phyloP scores from a whole-genome alignment of 148 eudicot species.

The Rheum nobile region DNA sequence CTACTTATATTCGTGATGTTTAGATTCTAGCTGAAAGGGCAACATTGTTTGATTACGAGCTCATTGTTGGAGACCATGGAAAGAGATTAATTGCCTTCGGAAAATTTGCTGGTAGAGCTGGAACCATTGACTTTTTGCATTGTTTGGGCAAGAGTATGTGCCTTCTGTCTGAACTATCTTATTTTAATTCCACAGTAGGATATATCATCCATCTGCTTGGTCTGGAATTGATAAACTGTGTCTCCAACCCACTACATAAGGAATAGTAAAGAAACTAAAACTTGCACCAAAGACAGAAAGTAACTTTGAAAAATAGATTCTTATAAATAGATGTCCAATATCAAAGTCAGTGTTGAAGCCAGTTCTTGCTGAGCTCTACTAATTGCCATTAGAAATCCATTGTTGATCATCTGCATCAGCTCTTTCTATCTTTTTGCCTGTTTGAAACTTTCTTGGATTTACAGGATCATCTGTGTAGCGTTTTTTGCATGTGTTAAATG shows the following conservation, averaged over 20 bases:
- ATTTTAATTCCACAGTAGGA: not conserved
- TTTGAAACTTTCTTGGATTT: not conserved
- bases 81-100: conserved; percentile 89
- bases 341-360: not conserved
- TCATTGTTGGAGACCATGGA: conserved; percentile 79
- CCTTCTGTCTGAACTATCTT: conserved; percentile 2
- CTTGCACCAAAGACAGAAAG: not conserved
- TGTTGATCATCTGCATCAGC: not conserved
- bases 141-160: conserved; percentile 87
- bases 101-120: conserved; percentile 94
- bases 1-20: conserved; percentile 7
- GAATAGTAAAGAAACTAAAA: not conserved
- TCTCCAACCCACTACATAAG: not conserved
- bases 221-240: not conserved
- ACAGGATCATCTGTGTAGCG: not conserved
- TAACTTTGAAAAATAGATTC: not conserved
- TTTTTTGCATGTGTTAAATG: not conserved
- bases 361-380: not conserved
- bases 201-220: not conserved
- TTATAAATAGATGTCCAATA: not conserved
- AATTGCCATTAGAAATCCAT: not conserved
- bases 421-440: not conserved
- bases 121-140: conserved; percentile 74
- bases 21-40: conserved; percentile 75
- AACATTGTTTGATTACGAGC: conserved; percentile 91